A percentile compares a stretch with the other conserved stretches of the same genome.
These are phyloP conservation scores for Arthroderma sp. DNA, from an alignment of 2,329 filamentous ascomycete genomes.

Conservation along the genomic window DNA sequence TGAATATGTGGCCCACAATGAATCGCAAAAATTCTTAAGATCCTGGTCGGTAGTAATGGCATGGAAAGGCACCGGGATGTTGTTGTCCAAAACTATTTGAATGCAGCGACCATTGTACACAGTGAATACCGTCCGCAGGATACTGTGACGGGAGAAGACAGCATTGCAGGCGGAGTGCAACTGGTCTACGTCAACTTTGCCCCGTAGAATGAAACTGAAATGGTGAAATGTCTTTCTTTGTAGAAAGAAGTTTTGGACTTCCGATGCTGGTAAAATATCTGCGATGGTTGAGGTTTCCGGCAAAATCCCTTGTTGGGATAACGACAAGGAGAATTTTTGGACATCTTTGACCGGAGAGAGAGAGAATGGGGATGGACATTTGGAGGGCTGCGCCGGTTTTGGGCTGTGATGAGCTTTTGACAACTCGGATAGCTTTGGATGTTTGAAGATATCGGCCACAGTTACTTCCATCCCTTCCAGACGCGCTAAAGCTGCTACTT, in stretches of 20 bases:
- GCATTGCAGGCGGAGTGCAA: not conserved
- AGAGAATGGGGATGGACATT: too few species aligned
- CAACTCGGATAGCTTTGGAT: constrained; percentile 1
- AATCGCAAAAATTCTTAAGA: constrained; percentile 14
- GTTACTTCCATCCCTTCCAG: not conserved
- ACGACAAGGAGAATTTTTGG: not conserved
- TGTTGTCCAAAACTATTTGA: constrained; percentile 1
- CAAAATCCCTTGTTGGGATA: not conserved
- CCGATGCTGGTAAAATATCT: constrained; percentile 1
- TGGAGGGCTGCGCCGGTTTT: not conserved
- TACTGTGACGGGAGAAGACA: not conserved
- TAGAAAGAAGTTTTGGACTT: constrained; percentile 2
- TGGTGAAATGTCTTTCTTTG: not conserved
- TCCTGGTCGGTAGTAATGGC: constrained; percentile 20
- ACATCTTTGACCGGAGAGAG: too few species aligned
- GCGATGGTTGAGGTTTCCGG: not conserved
- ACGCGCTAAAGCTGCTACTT: not conserved
- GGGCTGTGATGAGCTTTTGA: not conserved
- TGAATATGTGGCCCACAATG: not conserved
- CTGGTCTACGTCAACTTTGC: not conserved
- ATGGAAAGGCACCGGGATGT: not conserved
- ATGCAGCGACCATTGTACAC: not conserved
- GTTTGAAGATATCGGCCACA: constrained; percentile 4
- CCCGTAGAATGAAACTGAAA: not conserved
- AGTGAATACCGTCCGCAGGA: constrained; percentile 5